Evolutionary conservation across 352 stramenopile species (phyloP).

Genomic region (Phytophthora tubulina): DNA sequence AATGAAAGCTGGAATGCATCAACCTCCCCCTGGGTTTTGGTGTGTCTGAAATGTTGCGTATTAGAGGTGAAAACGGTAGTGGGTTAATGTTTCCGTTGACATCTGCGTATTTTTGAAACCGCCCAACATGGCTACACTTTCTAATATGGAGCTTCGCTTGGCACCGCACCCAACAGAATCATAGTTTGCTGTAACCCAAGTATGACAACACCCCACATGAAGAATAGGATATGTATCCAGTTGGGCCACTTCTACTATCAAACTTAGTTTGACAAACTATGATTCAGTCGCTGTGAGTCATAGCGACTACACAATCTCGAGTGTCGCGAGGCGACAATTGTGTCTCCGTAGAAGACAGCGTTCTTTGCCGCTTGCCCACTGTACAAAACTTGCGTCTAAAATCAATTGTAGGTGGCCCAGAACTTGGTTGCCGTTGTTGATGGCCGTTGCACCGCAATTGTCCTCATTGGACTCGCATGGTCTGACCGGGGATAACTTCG

Average conservation of each 20-base stretch:
- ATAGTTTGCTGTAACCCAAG: too few relatives aligned
- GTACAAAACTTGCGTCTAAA: background rate
- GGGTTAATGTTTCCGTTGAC: slow-evolving; percentile 5
- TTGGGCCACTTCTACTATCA: too few relatives aligned
- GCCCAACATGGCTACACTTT: slow-evolving; percentile 18
- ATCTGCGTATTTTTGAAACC: slow-evolving; percentile 21
- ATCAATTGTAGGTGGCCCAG: background rate
- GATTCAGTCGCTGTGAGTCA: too few relatives aligned
- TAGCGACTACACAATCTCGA: background rate
- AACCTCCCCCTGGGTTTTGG: background rate
- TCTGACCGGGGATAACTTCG: too few relatives aligned
- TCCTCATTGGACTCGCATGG: too few relatives aligned
- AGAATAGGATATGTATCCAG: too few relatives aligned
- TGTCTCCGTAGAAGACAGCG: slow-evolving; percentile 5
- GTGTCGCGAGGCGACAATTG: background rate
- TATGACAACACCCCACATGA: too few relatives aligned
- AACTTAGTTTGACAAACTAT: too few relatives aligned
- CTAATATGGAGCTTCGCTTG: slow-evolving; percentile 6
- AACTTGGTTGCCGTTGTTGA: background rate
- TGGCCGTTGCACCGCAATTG: background rate
- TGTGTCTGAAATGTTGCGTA: background rate
- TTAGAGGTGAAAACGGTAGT: background rate
- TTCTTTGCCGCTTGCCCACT: slow-evolving; percentile 4
- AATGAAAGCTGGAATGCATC: background rate
- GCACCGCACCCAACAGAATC: background rate